Evolutionary conservation across 306 rosid genomes (phyloP), one percentile per base, ranked within the genome.

Genomic region (Abrus pulchellus): DNA sequence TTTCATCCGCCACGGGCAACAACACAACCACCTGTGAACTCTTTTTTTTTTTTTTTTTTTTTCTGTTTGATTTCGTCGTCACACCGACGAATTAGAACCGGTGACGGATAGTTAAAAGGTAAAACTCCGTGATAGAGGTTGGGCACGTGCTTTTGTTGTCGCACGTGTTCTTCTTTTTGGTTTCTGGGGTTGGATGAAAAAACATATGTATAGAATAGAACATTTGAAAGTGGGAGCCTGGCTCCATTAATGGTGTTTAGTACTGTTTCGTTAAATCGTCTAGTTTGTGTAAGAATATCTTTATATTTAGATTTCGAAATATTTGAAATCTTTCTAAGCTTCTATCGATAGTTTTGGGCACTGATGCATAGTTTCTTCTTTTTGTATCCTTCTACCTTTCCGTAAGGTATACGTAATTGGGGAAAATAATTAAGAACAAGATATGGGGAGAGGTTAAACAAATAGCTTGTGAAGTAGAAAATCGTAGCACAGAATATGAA

Each of bases 1-100:
- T 68, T 89, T 89, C 14, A 41, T 81, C 7, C 81, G 75, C 27
- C 63, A 2, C 20, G 9, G 43, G 30, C 30, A 41, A 11, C 34
- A 40, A 0, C 6, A 6, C 7, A 36, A 57, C 57, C 45, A 50
- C 11, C 62, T 10, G 3, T 76, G 84, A 82, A 34, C 3, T 9
- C 52, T 13, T 7, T 59, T 34, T 20, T 34, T 0, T 7, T 59
- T 34, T 20, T 34, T 0, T 5, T 44, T 34, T 20, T 14, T 0
- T 52, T n/a, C 10, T 4, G 27, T n/a, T 36, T 9, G 44, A 36
- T 69, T 14, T 43, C 53, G 3, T 4, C 4, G 48, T 1, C 1
- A 44, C 7, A 5, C 48, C 48, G 5, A 44, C 48, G 7, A 44
- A 44, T 44, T 5, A 7, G 48, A 44, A 5, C 5, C 7, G 5